A percentile compares a stretch with the other conserved stretches of the same genome.
phyloP scores from a whole-genome alignment of 805 yeast genomes.

The Suhomyces sp. region DNA sequence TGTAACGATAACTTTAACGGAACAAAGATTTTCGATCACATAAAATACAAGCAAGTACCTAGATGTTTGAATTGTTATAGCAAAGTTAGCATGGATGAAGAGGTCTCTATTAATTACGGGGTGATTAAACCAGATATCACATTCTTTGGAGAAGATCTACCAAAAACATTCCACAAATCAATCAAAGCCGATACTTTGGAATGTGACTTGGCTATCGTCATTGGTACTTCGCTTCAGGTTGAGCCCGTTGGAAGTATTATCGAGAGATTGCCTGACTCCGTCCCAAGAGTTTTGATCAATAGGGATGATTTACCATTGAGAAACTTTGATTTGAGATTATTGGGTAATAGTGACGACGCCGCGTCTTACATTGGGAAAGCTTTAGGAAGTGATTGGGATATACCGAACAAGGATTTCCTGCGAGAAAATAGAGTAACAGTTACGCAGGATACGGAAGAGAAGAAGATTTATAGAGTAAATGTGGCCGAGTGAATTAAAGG shows the following conservation, averaged over 20 bases:
- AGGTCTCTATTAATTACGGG: constrained; percentile 25
- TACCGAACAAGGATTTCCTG: constrained; percentile 15
- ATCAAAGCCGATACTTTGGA: constrained; percentile 53
- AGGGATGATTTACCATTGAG: constrained; percentile 36
- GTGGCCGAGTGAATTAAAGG: no score
- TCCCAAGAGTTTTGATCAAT: constrained; percentile 42
- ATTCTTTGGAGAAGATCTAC: constrained; percentile 73
- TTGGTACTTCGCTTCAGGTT: constrained; percentile 83
- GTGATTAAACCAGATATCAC: constrained; percentile 92
- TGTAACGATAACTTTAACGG: constrained; percentile 61
- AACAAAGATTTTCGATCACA: constrained; percentile 42
- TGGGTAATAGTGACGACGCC: constrained; percentile 43
- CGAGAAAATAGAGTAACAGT: not conserved
- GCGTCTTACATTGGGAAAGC: constrained; percentile 33
- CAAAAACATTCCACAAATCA: constrained; percentile 35
- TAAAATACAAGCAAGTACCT: constrained; percentile 51
- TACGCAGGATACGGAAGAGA: not conserved
- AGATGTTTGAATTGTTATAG: constrained; percentile 49
- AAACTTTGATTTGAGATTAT: constrained; percentile 38
- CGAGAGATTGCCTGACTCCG: constrained; percentile 28
- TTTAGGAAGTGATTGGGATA: constrained; percentile 29
- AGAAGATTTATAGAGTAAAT: constrained; percentile 1
- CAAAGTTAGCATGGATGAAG: constrained; percentile 23
- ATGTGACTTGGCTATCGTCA: constrained; percentile 78
- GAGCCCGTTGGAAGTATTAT: constrained; percentile 46